phyloP scores from a whole-genome alignment of 225 moss, liverwort and hornwort species.

The Physcomitrium patens region DNA sequence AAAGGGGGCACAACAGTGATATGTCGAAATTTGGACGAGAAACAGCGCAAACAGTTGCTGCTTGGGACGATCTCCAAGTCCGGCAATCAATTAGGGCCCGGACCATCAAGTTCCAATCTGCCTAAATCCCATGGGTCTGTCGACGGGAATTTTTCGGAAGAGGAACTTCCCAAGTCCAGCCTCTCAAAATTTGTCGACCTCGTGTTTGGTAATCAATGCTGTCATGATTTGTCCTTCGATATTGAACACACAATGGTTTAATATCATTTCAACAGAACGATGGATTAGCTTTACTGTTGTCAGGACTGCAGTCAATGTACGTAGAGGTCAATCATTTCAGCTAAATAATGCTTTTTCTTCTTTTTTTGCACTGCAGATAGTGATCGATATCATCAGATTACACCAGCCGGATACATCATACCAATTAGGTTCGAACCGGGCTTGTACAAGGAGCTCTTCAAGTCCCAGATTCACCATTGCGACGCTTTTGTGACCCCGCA shows the following conservation, averaged over 20 bases:
- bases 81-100: neutral
- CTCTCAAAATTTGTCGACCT: constrained; percentile 59
- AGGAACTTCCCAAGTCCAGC: constrained; percentile 53
- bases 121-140: neutral
- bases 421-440: constrained; percentile 57
- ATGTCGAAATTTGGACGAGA: constrained; percentile 50
- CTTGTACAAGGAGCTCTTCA: constrained; percentile 61
- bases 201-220: constrained; percentile 47
- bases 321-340: constrained; percentile 24
- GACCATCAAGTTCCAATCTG: constrained; percentile 1
- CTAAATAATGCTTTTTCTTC: neutral
- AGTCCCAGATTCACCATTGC: constrained; percentile 48
- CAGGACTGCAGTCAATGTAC: neutral
- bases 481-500: constrained; percentile 49
- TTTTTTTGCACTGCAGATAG: constrained; percentile 43
- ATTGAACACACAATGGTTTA: neutral
- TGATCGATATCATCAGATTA: constrained; percentile 52
- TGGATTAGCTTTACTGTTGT: neutral
- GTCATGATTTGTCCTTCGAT: neutral
- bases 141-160: constrained; percentile 22
- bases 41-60: constrained; percentile 45
- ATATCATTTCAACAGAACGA: neutral
- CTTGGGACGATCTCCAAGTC: constrained; percentile 39
- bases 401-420: constrained; percentile 54
- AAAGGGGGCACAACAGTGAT: constrained; percentile 39